Evolutionary conservation across 495 filamentous ascomycete species (phyloP).

Genomic region (Staphylotrichum longicolle): DNA sequence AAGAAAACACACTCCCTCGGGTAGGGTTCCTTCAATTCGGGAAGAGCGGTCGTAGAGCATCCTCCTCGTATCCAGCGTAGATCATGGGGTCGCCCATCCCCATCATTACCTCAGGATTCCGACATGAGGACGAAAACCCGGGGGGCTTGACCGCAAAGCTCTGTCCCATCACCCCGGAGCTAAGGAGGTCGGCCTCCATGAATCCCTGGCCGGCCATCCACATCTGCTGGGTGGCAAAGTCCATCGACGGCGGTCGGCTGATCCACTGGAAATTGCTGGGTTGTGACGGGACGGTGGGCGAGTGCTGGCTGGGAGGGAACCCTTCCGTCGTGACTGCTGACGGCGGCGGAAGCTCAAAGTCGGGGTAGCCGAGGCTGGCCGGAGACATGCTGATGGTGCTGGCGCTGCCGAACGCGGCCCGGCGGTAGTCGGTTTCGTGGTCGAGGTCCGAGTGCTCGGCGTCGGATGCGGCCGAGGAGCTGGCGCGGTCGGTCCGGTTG

Average conservation of each 20-base stretch:
- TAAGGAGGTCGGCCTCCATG: constrained; percentile 32
- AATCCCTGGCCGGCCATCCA: constrained; percentile 45
- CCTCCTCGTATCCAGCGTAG: constrained; percentile 10
- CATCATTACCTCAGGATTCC: constrained; percentile 47
- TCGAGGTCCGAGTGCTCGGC: constrained; percentile 53
- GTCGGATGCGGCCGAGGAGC: constrained; percentile 43
- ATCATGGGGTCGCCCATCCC: constrained; percentile 53
- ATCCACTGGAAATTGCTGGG: constrained; percentile 9
- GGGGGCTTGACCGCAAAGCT: constrained; percentile 50
- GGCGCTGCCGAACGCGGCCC: constrained; percentile 36
- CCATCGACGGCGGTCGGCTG: constrained; percentile 27
- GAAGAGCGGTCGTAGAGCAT: constrained; percentile 3
- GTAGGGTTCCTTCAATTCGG: not conserved
- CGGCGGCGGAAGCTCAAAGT: constrained; percentile 38
- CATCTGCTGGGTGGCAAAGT: constrained; percentile 21
- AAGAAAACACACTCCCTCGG: too few relatives aligned
- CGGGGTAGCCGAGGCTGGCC: constrained; percentile 44
- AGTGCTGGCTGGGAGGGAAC: constrained; percentile 9
- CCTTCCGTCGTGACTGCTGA: constrained; percentile 27
- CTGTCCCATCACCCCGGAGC: not conserved
- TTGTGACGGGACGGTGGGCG: constrained; percentile 1
- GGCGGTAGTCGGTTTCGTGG: constrained; percentile 51
- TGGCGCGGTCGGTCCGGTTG: constrained; percentile 46
- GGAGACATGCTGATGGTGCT: constrained; percentile 47
- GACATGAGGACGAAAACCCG: constrained; percentile 36